Evolutionary conservation across 164 flowering plant genomes (phyloP), one percentile per base, ranked within the genome.

Genomic region (Annona squamosa): DNA sequence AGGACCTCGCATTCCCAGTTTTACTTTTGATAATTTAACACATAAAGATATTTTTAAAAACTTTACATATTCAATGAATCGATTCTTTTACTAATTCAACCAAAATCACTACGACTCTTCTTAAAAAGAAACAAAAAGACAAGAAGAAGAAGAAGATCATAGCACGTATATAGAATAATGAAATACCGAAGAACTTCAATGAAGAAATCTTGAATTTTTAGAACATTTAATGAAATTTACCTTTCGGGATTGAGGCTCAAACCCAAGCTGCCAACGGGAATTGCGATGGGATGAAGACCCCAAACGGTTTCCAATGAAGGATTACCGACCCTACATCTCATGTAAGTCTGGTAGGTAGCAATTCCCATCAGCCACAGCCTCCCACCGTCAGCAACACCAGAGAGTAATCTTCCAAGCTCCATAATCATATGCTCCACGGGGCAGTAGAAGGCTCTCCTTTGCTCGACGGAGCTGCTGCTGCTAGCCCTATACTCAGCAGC

Each of bases 301-400:
- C 87, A 94, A 77, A 91, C 68, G 75, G 85, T 79, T 77, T 92
- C 88, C 43, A 90, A 73, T 17, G 95, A 91, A 75, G 97, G 97
- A 77, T 85, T 76, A 5, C 93, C 94, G 12, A 75, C 78, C 76
- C 84, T 91, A 75, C 96, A 94, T 72, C 81, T 91, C 83, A 81
- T 80, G 79, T 85, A 92, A 61, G 91, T 88, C 77, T 92, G 87
- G 72, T 86, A 90, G 63, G 88, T 89, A 4, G 99, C 93, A 48
- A 85, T 80, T 3, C 95, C 99, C 87, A 94, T 78, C 0, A 92
- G 77, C 97, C 96, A 88, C 52, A 90, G 48, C 80, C 81, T 89
- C 65, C 84, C 88, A 74, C 74, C 81, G 2, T 82, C 90, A 57
- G 80, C 87, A 72, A 46, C 64, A 18, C 84, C 89, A 82, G 78